phyloP scores from a whole-genome alignment of 495 filamentous ascomycete genomes.

The Talaromyces ruber region DNA sequence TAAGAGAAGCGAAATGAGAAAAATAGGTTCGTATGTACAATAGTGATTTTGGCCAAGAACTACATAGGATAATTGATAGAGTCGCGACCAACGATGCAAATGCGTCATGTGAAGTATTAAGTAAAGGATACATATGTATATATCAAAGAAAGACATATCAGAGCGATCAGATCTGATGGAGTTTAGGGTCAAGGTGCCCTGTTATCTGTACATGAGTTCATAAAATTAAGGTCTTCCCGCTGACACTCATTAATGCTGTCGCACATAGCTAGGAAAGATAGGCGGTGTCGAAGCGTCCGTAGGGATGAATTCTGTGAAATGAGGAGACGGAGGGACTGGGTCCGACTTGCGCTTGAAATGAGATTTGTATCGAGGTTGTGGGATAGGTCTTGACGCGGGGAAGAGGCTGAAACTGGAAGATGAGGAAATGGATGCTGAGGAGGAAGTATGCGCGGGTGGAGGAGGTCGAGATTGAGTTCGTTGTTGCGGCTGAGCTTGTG shows the following conservation, averaged over 20 bases:
- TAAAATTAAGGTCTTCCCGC: neutral
- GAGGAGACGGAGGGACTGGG: slow-evolving; percentile 10
- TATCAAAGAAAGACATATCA: neutral
- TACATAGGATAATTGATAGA: neutral
- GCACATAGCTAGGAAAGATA: slow-evolving; percentile 1
- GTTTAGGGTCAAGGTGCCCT: neutral
- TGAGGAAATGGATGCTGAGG: slow-evolving; percentile 12
- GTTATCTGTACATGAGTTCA: neutral
- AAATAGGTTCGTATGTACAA: too few relatives aligned
- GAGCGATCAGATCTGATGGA: neutral
- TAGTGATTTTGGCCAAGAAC: neutral
- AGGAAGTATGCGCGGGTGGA: slow-evolving; percentile 8
- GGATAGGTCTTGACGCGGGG: slow-evolving; percentile 6
- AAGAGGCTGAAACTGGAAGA: slow-evolving; percentile 5
- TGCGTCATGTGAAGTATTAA: neutral
- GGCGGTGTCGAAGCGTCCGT: neutral
- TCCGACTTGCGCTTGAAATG: slow-evolving; percentile 9
- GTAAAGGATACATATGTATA: neutral
- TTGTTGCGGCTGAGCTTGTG: neutral
- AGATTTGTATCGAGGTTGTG: slow-evolving; percentile 6
- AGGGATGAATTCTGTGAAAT: neutral
- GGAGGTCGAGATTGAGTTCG: neutral
- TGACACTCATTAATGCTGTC: neutral
- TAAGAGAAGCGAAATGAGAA: too few relatives aligned
- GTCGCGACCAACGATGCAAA: neutral